Conservation (phyloP, 2,329 filamentous ascomycete genomes). For the Fusarium palustre region DNA sequence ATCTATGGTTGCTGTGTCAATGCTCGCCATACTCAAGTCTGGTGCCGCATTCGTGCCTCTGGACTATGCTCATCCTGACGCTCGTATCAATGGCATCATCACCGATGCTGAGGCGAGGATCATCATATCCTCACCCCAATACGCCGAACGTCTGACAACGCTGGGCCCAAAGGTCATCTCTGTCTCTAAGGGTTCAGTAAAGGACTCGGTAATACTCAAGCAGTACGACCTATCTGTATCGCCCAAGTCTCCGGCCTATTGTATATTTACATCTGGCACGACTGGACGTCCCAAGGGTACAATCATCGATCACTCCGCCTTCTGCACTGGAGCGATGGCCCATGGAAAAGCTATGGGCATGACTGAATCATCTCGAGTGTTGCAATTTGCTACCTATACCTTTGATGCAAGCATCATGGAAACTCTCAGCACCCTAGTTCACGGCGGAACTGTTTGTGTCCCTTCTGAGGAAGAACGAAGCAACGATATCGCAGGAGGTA, state of each 20-base stretch:
- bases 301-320: conserved; percentile 21
- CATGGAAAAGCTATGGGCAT: conserved; percentile 28
- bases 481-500: conserved; percentile 47
- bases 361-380: conserved; percentile 7
- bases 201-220: neutral
- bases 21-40: conserved; percentile 19
- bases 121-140: neutral
- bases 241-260: conserved; percentile 1
- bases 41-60: conserved; percentile 24
- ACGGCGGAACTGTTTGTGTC: conserved; percentile 50
- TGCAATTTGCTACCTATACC: conserved; percentile 32
- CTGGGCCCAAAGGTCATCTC: neutral
- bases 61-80: conserved; percentile 9
- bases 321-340: conserved; percentile 14
- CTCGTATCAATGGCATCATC: conserved; percentile 13
- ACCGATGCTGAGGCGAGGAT: neutral
- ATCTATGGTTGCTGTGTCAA: neutral
- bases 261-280: conserved; percentile 29
- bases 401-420: conserved; percentile 50
- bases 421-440: conserved; percentile 29
- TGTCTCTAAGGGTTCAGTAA: neutral
- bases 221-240: neutral
- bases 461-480: conserved; percentile 54
- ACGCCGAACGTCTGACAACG: conserved; percentile 22
- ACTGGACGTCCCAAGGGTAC: conserved; percentile 32